These are phyloP conservation scores for Hura crepitans DNA, from an alignment of 441 rosid species.

Conservation along the genomic window DNA sequence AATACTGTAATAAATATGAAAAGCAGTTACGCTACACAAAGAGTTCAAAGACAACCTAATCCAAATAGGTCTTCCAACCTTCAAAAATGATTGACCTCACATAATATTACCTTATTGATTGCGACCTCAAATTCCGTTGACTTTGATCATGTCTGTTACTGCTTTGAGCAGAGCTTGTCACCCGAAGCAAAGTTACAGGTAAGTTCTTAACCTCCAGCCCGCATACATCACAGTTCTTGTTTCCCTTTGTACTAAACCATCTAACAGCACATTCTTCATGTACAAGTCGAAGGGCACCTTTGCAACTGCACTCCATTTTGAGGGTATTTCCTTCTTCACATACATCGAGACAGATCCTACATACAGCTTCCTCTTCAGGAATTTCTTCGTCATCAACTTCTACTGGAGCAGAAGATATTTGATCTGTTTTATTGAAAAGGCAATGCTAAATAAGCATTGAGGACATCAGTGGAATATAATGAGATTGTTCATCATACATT, in stretches of 20 bases:
- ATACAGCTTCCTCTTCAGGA: constrained; percentile 87
- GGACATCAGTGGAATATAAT: not conserved
- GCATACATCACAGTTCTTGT: constrained; percentile 89
- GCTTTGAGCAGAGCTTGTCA: constrained; percentile 43
- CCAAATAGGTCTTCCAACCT: not conserved
- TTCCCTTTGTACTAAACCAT: constrained; percentile 87
- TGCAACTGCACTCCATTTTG: constrained; percentile 97
- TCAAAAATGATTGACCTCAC: not conserved
- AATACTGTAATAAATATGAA: not conserved
- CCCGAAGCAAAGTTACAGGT: constrained; percentile 77
- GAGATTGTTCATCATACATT: not conserved
- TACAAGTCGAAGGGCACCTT: constrained; percentile 79
- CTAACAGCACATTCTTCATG: constrained; percentile 80
- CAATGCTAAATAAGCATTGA: constrained; percentile 13
- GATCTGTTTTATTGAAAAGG: constrained; percentile 41
- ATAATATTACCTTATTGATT: constrained; percentile 45
- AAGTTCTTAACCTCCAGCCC: constrained; percentile 74
- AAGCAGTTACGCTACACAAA: not conserved
- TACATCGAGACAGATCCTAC: constrained; percentile 78
- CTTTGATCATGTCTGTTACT: constrained; percentile 41
- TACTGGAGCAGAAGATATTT: constrained; percentile 43
- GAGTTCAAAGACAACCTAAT: constrained; percentile 4
- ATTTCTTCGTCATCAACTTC: constrained; percentile 78
- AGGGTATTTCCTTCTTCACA: constrained; percentile 83
- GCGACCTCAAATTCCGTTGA: constrained; percentile 42